A percentile compares a stretch with the other conserved stretches of the same genome.
Evolutionary conservation across 2,329 filamentous ascomycete species (phyloP).

Genomic region (Trichoderma hamatum): DNA sequence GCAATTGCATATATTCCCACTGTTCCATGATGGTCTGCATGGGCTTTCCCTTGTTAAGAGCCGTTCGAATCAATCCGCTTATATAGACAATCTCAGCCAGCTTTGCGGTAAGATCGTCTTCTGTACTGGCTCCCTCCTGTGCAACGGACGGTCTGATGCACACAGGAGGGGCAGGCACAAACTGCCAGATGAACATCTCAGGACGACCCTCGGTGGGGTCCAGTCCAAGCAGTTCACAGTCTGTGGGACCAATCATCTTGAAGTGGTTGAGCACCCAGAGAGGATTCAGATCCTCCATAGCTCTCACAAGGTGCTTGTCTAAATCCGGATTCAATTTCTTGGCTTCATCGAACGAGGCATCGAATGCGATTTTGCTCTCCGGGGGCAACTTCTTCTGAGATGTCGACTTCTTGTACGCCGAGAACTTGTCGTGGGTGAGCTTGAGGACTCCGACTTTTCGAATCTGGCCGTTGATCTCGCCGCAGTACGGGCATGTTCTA

Average conservation of each 20-base stretch:
- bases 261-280: constrained; percentile 88
- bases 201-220: constrained; percentile 84
- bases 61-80: constrained; percentile 82
- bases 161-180: constrained; percentile 88
- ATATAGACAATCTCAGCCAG: constrained; percentile 95
- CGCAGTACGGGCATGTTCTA: constrained; percentile 79
- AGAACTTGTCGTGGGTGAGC: constrained; percentile 90
- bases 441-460: constrained; percentile 92
- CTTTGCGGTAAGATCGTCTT: constrained; percentile 96
- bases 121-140: constrained; percentile 89
- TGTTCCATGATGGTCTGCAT: constrained; percentile 94
- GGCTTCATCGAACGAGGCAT: constrained; percentile 80
- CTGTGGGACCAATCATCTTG: constrained; percentile 78
- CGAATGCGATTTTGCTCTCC: constrained; percentile 79
- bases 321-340: constrained; percentile 78
- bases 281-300: constrained; percentile 92
- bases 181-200: constrained; percentile 98
- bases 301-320: constrained; percentile 88
- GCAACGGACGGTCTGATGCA: constrained; percentile 92
- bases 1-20: constrained; percentile 95
- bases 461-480: constrained; percentile 83
- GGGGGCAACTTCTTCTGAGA: constrained; percentile 83
- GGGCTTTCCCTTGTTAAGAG: constrained; percentile 79
- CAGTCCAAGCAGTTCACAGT: constrained; percentile 90
- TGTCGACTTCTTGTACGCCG: constrained; percentile 84